Base-by-base conservation (phyloP, 2,329 filamentous ascomycete species). In the Neodidymelliopsis sp. region DNA sequence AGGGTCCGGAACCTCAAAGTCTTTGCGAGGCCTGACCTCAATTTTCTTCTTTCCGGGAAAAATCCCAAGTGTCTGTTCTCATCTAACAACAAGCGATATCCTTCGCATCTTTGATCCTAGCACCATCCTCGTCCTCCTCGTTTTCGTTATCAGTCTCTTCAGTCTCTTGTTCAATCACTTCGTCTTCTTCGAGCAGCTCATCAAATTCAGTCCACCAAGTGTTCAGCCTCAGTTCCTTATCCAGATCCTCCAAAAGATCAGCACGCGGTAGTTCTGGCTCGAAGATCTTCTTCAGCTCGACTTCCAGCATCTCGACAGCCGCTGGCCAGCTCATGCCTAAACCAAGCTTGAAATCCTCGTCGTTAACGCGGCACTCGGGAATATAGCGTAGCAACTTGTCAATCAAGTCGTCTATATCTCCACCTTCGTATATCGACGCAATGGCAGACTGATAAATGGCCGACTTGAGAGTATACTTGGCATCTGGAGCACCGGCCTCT, bases 401-500 rank as follows among this genome's bases (percentile, higher is more conserved):
- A 16, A 22, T 25, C 11, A 43, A 27, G 11, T 43, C 29, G 12
- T 24, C 6, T 20, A 20, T 25, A 22, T 20, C n/a, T 10, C 20
- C 29, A n/a, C 29, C 40, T 6, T 43, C 30, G 18, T 35, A 43
- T n/a, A 43, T 27, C 1, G 40, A 18, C 12, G 29, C n/a, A 12
- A 43, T 12, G 2, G 40, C 40, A 4, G 40, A 18, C 18, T 30
- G 20, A 13, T 47, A 47, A 2, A 55, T 22, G 7, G 19, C 25
- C 4, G 42, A 53, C 19, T 56, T 35, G 8, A 15, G 4, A 1
- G 53, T 49, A 28, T 43, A 57, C 23, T 38, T 49, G 7, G 51
- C 51, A 13, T 60, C 57, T 0, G 34, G 18, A n/a, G 38, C 24
- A 7, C 28, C 19, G n/a, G 42, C 38, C 19, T 57, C 54, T 1